A percentile compares a stretch with the other conserved stretches of the same genome.
Evolutionary conservation across 768 basidiomycete species (phyloP).

Genomic region (Rhizopogon salebrosus): DNA sequence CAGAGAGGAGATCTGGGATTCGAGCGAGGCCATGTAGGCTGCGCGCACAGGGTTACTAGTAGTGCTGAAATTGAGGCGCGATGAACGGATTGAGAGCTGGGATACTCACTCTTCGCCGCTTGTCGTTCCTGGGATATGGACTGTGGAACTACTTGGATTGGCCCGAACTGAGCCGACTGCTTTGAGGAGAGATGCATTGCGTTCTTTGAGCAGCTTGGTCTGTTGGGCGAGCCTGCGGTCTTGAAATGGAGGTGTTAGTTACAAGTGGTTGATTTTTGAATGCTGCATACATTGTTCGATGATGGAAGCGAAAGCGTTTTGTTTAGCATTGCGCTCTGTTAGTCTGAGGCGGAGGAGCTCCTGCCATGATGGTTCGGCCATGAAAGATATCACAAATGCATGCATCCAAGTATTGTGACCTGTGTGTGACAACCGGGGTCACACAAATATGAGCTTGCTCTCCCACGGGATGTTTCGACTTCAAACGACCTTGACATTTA

Average conservation of each 20-base stretch:
- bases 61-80: not conserved
- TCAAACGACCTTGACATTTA: slow-evolving; percentile 4
- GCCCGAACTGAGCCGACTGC: slow-evolving; percentile 71
- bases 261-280: slow-evolving; percentile 1
- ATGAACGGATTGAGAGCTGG: not conserved
- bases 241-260: slow-evolving; percentile 29
- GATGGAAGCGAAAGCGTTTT: slow-evolving; percentile 75
- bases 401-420: not conserved
- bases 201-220: slow-evolving; percentile 85
- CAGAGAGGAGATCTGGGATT: slow-evolving; percentile 88
- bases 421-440: not conserved
- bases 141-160: slow-evolving; percentile 58
- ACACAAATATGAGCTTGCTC: slow-evolving; percentile 12
- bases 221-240: slow-evolving; percentile 91
- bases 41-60: slow-evolving; percentile 76
- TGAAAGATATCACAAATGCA: slow-evolving; percentile 23
- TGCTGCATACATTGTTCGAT: slow-evolving; percentile 83
- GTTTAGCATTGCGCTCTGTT: slow-evolving; percentile 76
- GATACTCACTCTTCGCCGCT: slow-evolving; percentile 62
- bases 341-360: slow-evolving; percentile 75
- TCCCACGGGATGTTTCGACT: slow-evolving; percentile 17
- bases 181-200: slow-evolving; percentile 83
- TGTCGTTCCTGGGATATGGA: slow-evolving; percentile 49
- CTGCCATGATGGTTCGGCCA: slow-evolving; percentile 85
- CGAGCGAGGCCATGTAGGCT: slow-evolving; percentile 87